These are phyloP conservation scores for Phytophthora niederhauseri DNA, from an alignment of 352 stramenopile genomes.

Conservation along the genomic window DNA sequence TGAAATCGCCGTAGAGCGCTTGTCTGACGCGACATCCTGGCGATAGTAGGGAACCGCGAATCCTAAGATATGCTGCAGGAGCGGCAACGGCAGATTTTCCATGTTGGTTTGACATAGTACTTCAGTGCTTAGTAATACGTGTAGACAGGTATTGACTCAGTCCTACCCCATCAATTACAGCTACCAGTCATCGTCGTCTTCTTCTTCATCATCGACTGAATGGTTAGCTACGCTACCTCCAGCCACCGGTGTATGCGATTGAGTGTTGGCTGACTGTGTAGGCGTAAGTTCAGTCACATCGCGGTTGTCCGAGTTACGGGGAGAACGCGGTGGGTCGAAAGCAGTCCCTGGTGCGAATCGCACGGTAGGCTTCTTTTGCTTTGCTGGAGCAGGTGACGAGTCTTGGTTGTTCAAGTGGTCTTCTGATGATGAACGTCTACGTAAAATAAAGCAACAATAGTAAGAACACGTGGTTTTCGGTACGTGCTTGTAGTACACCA, in stretches of 20 bases:
- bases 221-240: slow-evolving; percentile 14
- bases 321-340: slow-evolving; percentile 13
- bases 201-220: slow-evolving; percentile 29
- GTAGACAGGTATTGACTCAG: neutral
- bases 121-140: no score
- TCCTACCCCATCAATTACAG: neutral
- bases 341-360: slow-evolving; percentile 33
- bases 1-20: neutral
- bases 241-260: slow-evolving; percentile 4
- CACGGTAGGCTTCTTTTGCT: slow-evolving; percentile 28
- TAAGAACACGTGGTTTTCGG: neutral
- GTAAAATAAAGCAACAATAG: neutral
- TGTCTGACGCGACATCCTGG: neutral
- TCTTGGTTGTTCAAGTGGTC: slow-evolving; percentile 8
- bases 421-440: slow-evolving; percentile 2
- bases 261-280: neutral
- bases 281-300: slow-evolving; percentile 27
- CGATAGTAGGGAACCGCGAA: neutral
- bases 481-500: neutral
- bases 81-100: neutral
- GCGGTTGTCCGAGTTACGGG: slow-evolving; percentile 25
- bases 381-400: neutral
- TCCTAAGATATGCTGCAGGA: neutral
- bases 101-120: no score
- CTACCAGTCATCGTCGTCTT: slow-evolving; percentile 39